phyloP scores from a whole-genome alignment of 805 yeast species.

The Grigorovia transvaalensis region DNA sequence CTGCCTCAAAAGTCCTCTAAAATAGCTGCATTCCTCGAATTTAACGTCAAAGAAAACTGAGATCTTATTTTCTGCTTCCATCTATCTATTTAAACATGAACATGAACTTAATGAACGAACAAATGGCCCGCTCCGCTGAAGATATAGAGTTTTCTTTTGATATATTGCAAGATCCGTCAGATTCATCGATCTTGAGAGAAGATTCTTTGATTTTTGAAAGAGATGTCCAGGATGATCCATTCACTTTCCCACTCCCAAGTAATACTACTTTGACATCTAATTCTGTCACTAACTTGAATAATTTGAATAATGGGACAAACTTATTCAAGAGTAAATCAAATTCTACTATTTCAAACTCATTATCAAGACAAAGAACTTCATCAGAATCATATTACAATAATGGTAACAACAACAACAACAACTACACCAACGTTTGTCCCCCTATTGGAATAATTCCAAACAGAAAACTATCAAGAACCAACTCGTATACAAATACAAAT shows the following conservation, averaged over 20 bases:
- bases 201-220: conserved; percentile 54
- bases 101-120: background rate
- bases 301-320: background rate
- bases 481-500: background rate
- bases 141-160: background rate
- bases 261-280: conserved; percentile 4
- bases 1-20: no score
- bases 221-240: conserved; percentile 40
- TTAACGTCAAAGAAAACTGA: no score
- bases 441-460: background rate
- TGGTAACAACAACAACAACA: background rate
- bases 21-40: no score
- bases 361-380: conserved; percentile 5
- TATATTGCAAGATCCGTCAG: background rate
- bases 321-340: conserved; percentile 3
- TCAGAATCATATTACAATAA: background rate
- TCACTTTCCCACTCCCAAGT: conserved; percentile 7
- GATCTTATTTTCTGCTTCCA: no score
- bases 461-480: conserved; percentile 1
- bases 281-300: background rate
- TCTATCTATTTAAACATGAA: background rate
- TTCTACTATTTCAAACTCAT: conserved; percentile 1
- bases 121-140: background rate
- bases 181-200: conserved; percentile 15
- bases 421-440: background rate